Percentiles rank a stretch among this genome's conserved stretches.
These are phyloP conservation scores for Apiosordaria backusii DNA, from an alignment of 495 filamentous ascomycete species.

Conservation along the genomic window DNA sequence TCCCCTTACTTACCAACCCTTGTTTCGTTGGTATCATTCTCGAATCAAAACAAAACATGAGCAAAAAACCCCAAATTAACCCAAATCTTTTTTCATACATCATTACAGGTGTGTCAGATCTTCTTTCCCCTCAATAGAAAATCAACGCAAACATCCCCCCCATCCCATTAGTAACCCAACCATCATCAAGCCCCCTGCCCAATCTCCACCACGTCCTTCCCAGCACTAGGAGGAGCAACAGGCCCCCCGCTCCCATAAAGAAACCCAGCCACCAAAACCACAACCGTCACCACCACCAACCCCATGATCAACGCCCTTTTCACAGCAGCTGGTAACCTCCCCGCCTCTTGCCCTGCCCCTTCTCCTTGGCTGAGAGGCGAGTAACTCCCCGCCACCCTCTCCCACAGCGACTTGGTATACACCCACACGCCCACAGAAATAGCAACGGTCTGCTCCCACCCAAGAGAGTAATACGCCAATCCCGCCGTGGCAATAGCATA, in stretches of 20 bases:
- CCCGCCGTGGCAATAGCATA: conserved; percentile 63
- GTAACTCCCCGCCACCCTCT: conserved; percentile 33
- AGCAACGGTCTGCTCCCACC: conserved; percentile 63
- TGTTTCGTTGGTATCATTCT: neutral
- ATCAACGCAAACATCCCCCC: neutral
- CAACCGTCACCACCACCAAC: conserved; percentile 45
- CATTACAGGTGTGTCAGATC: neutral
- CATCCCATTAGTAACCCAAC: neutral
- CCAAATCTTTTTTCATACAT: neutral
- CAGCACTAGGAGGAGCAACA: too few species aligned
- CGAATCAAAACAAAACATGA: neutral
- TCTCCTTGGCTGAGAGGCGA: conserved; percentile 12
- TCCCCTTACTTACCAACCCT: neutral
- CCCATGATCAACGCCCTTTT: conserved; percentile 65
- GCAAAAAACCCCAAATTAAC: neutral
- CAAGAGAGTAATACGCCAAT: conserved; percentile 65
- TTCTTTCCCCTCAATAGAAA: neutral
- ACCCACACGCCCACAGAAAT: conserved; percentile 50
- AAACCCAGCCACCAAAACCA: conserved; percentile 49
- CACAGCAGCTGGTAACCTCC: conserved; percentile 53
- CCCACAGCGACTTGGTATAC: conserved; percentile 59
- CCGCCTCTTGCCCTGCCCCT: conserved; percentile 4
- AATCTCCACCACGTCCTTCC: neutral
- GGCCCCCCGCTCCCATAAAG: conserved; percentile 18
- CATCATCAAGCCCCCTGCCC: neutral